Conservation (phyloP, 495 filamentous ascomycete species). For the Schizothecium vesticola region DNA sequence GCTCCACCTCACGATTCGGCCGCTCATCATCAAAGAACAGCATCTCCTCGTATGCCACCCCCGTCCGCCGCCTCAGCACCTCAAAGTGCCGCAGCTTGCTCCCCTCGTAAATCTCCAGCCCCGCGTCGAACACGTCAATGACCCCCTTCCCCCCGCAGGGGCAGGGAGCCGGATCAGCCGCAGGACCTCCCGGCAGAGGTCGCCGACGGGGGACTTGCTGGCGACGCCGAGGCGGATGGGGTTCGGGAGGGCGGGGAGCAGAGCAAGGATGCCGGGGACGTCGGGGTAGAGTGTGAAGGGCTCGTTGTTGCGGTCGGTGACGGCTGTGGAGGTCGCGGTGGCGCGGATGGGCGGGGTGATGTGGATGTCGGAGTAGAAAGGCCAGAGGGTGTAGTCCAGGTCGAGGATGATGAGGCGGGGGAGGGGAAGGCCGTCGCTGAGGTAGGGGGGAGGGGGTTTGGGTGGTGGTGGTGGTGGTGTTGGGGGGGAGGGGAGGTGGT, state of each 20-base stretch:
- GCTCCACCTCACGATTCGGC: conserved; percentile 81
- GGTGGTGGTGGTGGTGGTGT: conserved; percentile 12
- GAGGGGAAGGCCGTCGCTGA: conserved; percentile 73
- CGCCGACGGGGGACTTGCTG: conserved; percentile 75
- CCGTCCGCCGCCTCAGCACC: conserved; percentile 60
- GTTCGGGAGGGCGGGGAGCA: conserved; percentile 35
- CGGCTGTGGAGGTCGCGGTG: conserved; percentile 44
- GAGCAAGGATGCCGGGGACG: conserved; percentile 65
- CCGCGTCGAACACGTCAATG: conserved; percentile 73
- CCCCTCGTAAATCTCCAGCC: conserved; percentile 81
- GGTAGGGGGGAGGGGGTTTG: conserved; percentile 22
- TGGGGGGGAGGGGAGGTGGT: not conserved
- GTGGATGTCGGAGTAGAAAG: conserved; percentile 95
- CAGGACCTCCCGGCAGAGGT: conserved; percentile 75
- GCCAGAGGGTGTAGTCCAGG: conserved; percentile 96
- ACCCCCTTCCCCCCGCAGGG: conserved; percentile 45
- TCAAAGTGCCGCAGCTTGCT: conserved; percentile 83
- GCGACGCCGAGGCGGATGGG: conserved; percentile 66
- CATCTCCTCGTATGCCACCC: conserved; percentile 73
- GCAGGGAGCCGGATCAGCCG: conserved; percentile 58
- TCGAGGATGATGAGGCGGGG: conserved; percentile 88
- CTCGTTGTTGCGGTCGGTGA: conserved; percentile 63
- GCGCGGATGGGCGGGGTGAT: conserved; percentile 73
- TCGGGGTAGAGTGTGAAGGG: conserved; percentile 76
- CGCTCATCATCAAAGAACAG: conserved; percentile 95